Conservation (phyloP, 1,284 basidiomycete genomes). For the Malassezia dermatis region DNA sequence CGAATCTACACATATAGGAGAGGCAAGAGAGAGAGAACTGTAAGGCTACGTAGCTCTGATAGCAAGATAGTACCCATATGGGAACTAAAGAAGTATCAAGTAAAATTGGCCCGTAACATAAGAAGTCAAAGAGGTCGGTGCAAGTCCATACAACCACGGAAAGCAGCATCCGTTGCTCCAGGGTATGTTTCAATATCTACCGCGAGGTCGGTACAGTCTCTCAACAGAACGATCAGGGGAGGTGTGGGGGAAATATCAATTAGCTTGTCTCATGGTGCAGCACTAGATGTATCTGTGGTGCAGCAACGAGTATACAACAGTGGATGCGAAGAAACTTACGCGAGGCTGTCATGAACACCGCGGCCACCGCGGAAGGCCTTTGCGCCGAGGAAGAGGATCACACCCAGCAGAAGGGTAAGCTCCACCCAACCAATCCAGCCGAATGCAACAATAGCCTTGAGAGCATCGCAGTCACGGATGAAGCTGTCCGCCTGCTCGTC, state of each 20-base stretch:
- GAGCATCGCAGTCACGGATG: conserved; percentile 36
- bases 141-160: not conserved
- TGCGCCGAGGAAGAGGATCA: conserved; percentile 33
- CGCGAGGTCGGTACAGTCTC: conserved; percentile 2
- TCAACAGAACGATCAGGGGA: conserved; percentile 1
- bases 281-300: not conserved
- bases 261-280: conserved; percentile 6
- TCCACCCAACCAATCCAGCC: conserved; percentile 40
- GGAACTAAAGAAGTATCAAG: not conserved
- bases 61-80: not conserved
- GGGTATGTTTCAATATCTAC: conserved; percentile 11
- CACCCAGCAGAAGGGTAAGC: conserved; percentile 33
- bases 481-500: conserved; percentile 18
- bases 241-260: conserved; percentile 2
- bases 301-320: conserved; percentile 9
- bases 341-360: conserved; percentile 41
- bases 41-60: not conserved
- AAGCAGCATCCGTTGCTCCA: conserved; percentile 2
- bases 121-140: not conserved
- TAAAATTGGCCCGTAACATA: not conserved
- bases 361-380: conserved; percentile 45
- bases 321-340: not conserved
- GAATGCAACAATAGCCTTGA: conserved; percentile 42
- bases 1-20: not conserved
- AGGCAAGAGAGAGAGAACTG: not conserved